phyloP scores from a whole-genome alignment of 2,329 filamentous ascomycete genomes.

The Tolypocladium amazonense region DNA sequence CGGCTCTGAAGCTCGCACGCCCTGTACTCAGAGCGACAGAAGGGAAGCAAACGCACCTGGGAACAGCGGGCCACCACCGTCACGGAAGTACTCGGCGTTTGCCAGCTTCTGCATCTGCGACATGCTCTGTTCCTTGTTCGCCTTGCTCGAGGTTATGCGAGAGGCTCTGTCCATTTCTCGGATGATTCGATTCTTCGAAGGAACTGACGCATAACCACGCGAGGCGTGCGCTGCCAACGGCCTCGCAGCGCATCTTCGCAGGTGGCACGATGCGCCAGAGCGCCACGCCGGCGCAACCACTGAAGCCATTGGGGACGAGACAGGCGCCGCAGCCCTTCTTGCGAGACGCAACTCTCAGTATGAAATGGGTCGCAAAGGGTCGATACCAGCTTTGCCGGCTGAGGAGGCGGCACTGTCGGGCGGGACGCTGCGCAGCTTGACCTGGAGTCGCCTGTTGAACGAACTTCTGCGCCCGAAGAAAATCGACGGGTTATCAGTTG shows the following conservation, averaged over 20 bases:
- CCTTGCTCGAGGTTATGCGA: constrained; percentile 11
- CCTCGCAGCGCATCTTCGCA: constrained; percentile 10
- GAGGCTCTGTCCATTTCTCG: constrained; percentile 17
- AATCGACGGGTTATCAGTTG: not conserved
- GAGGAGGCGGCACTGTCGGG: not conserved
- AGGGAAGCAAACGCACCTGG: constrained; percentile 13
- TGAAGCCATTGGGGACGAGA: constrained; percentile 4
- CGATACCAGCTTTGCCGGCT: not conserved
- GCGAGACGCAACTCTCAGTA: not conserved
- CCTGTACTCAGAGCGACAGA: not conserved
- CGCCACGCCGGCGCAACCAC: constrained; percentile 10
- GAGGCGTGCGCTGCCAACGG: constrained; percentile 11
- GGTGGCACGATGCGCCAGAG: constrained; percentile 5
- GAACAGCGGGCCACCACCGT: constrained; percentile 22
- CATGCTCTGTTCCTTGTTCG: constrained; percentile 18
- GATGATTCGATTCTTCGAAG: constrained; percentile 12
- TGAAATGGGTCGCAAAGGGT: not conserved
- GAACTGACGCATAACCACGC: constrained; percentile 14
- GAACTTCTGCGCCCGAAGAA: not conserved
- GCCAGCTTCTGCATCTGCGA: constrained; percentile 18
- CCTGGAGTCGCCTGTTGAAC: not conserved
- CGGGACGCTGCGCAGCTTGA: not conserved
- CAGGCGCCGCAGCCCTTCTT: not conserved
- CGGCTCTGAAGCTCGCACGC: not conserved
- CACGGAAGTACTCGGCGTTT: constrained; percentile 21